Conservation (phyloP, 1,284 basidiomycete species). For the Cronartium quercuum region DNA sequence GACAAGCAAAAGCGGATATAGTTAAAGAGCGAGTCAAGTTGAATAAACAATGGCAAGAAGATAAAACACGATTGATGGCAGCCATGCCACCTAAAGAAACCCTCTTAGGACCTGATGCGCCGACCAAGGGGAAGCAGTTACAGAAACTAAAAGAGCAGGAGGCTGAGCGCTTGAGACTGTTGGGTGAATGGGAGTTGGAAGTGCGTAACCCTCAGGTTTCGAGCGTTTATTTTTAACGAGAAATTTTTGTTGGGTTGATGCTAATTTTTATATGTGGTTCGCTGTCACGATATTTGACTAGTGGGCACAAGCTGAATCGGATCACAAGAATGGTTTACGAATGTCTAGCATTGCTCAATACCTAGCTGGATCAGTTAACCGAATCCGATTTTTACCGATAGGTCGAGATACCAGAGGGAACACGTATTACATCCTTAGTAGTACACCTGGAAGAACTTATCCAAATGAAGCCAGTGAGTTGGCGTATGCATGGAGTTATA, state of each 20-base stretch:
- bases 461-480: conserved; percentile 27
- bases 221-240: too few species aligned
- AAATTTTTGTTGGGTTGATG: background rate
- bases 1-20: conserved; percentile 30
- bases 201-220: conserved; percentile 15
- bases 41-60: conserved; percentile 35
- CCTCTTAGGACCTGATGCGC: conserved; percentile 3
- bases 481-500: conserved; percentile 36
- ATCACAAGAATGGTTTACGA: conserved; percentile 22
- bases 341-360: conserved; percentile 16
- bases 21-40: conserved; percentile 30
- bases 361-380: conserved; percentile 21
- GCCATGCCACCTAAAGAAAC: conserved; percentile 33
- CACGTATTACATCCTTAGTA: conserved; percentile 30
- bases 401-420: conserved; percentile 31
- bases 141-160: conserved; percentile 21
- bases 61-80: conserved; percentile 17
- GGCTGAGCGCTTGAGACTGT: conserved; percentile 12
- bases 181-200: conserved; percentile 32
- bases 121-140: background rate
- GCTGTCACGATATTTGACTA: background rate
- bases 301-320: conserved; percentile 25
- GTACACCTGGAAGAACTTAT: conserved; percentile 27
- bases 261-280: background rate
- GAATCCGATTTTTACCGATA: conserved; percentile 33